Conservation (phyloP, 2,329 filamentous ascomycete genomes). For the Claviceps fusiformis region DNA sequence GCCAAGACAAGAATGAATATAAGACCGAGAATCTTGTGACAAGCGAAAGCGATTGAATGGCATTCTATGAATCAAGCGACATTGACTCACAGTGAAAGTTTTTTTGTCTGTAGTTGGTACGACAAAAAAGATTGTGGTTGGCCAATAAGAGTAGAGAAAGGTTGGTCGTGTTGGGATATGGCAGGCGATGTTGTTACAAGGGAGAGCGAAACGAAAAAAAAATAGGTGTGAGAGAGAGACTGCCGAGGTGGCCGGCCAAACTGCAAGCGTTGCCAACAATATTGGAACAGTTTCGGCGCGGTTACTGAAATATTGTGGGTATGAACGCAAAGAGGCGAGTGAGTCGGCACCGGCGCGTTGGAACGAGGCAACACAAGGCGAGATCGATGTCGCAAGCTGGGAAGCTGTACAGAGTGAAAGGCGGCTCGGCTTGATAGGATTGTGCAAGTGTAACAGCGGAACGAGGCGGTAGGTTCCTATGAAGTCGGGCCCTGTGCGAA, state of each 20-base stretch:
- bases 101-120: slow-evolving; percentile 17
- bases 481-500: background rate
- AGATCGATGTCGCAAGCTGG: slow-evolving; percentile 15
- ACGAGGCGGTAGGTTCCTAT: slow-evolving; percentile 1
- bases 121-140: slow-evolving; percentile 8
- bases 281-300: slow-evolving; percentile 18
- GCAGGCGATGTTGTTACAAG: slow-evolving; percentile 8
- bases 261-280: slow-evolving; percentile 23
- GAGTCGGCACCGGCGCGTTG: slow-evolving; percentile 21
- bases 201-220: slow-evolving; percentile 5
- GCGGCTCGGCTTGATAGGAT: slow-evolving; percentile 7
- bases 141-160: slow-evolving; percentile 1
- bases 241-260: slow-evolving; percentile 19
- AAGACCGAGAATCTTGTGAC: slow-evolving; percentile 4
- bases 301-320: slow-evolving; percentile 14
- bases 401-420: slow-evolving; percentile 4
- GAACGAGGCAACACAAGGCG: slow-evolving; percentile 18
- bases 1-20: background rate
- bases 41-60: slow-evolving; percentile 5
- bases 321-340: slow-evolving; percentile 17
- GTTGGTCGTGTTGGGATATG: slow-evolving; percentile 4
- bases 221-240: slow-evolving; percentile 6
- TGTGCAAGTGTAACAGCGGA: slow-evolving; percentile 7
- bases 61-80: slow-evolving; percentile 15
- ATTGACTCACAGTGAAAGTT: slow-evolving; percentile 20